Evolutionary conservation across 805 yeast species (phyloP).

Genomic region (Myxozyma nipponensis): DNA sequence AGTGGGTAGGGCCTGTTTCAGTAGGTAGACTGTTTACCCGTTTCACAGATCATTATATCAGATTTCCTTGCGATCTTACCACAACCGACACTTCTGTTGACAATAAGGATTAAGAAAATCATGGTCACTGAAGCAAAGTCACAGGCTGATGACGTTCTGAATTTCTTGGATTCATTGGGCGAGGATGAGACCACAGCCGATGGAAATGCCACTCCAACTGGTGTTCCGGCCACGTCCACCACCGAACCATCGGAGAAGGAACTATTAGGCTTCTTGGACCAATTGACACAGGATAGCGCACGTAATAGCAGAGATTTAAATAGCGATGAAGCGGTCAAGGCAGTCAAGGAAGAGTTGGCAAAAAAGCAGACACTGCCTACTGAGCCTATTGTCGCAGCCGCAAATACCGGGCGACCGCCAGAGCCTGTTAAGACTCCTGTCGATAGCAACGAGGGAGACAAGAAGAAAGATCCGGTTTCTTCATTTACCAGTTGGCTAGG

Average conservation of each 20-base stretch:
- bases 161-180: slow-evolving; percentile 40
- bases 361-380: not conserved
- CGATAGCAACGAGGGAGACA: not conserved
- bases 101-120: too few species aligned
- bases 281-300: slow-evolving; percentile 35
- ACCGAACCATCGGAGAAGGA: slow-evolving; percentile 37
- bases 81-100: too few species aligned
- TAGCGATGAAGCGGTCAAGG: not conserved
- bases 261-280: slow-evolving; percentile 43
- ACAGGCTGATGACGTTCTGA: slow-evolving; percentile 39
- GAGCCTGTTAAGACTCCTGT: not conserved
- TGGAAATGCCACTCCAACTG: not conserved
- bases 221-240: not conserved
- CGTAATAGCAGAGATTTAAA: not conserved
- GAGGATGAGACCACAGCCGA: slow-evolving; percentile 15
- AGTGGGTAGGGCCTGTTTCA: too few species aligned
- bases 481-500: slow-evolving; percentile 28
- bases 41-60: too few species aligned
- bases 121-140: slow-evolving; percentile 13
- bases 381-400: not conserved
- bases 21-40: too few species aligned
- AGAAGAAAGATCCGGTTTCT: slow-evolving; percentile 9
- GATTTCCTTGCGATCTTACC: too few species aligned
- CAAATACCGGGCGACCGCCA: not conserved
- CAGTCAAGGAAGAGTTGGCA: not conserved